A percentile compares a stretch with the other conserved stretches of the same genome.
Evolutionary conservation across 495 filamentous ascomycete genomes (phyloP).

Genomic region (Lasiosphaeris hirsuta): DNA sequence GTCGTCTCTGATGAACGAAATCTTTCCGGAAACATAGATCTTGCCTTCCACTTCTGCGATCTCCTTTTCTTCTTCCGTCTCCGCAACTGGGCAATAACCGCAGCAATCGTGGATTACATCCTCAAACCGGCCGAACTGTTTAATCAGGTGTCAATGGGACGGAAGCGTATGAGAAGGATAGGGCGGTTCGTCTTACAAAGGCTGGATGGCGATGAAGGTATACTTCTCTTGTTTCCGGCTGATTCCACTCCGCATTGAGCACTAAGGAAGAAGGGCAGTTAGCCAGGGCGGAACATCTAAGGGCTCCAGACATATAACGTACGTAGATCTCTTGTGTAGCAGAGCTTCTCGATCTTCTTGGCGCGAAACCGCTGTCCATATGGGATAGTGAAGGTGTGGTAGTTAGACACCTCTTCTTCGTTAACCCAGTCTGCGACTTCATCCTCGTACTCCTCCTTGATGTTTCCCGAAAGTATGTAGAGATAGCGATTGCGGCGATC

Average conservation of each 20-base stretch:
- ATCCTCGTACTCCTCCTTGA: constrained; percentile 69
- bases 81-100: constrained; percentile 65
- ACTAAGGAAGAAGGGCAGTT: constrained; percentile 35
- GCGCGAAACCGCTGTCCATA: constrained; percentile 70
- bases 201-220: constrained; percentile 78
- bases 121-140: constrained; percentile 56
- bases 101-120: constrained; percentile 78
- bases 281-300: neutral
- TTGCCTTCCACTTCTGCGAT: constrained; percentile 66
- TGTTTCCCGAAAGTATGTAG: constrained; percentile 49
- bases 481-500: constrained; percentile 26
- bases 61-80: constrained; percentile 65
- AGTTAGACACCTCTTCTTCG: constrained; percentile 68
- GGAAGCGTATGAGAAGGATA: neutral
- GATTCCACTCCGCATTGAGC: constrained; percentile 86
- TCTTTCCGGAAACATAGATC: constrained; percentile 65
- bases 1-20: constrained; percentile 72
- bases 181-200: constrained; percentile 38
- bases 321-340: constrained; percentile 72
- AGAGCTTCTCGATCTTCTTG: constrained; percentile 69
- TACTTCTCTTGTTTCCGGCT: constrained; percentile 62
- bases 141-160: constrained; percentile 12
- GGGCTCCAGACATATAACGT: constrained; percentile 11
- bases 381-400: constrained; percentile 74
- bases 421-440: constrained; percentile 80